Base-by-base conservation (phyloP, 176 grass and related monocot genomes). In the Chrysopogon serrulatus region DNA sequence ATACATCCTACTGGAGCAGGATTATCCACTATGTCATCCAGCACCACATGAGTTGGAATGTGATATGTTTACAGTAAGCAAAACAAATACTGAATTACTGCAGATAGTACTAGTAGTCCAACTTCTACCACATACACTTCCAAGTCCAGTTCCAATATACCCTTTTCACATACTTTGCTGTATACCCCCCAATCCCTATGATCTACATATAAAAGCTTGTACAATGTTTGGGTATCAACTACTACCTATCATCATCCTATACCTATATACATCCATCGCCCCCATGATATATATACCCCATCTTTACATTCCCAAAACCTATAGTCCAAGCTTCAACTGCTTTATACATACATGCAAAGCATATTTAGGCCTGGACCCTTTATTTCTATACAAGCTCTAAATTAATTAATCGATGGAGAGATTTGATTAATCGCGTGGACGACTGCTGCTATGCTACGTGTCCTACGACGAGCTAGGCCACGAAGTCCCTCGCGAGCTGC, bases 401-500 rank as follows among this genome's bases (percentile, higher is more conserved):
- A 77, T 86, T 74, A 68, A 79, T 84, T 85, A 62, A 81, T 21
- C 3, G 43, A 87, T 77, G 62, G 23, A 43, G 37, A 26, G 19
- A 53, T 18, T 73, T 76, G 51, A 86, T 86, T 63, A 26, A 61
- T 39, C 56, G 43, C 15, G 48, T 36, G 64, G 56, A 53, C 17
- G 72, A 53, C 8, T 68, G n/a, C n/a, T n/a, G 65, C 23, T 83
- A 57, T 68, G 51, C 78, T 77, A 69, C 76, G 56, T 6, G 23
- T 59, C 54, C 10, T 59, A 18, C 6, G n/a, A n/a, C n/a, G 53
- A 91, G 37, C 75, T 82, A 92, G 27, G 89, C 87, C 75, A 99
- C 88, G 78, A 94, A 90, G 82, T 94, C 84, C 74, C 91, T 79
- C 92, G 96, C 89, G 66, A 99, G 89, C 87, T 94, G 93, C 33